Evolutionary conservation across 2,329 filamentous ascomycete species (phyloP).

Genomic region (Xylaria sp.): DNA sequence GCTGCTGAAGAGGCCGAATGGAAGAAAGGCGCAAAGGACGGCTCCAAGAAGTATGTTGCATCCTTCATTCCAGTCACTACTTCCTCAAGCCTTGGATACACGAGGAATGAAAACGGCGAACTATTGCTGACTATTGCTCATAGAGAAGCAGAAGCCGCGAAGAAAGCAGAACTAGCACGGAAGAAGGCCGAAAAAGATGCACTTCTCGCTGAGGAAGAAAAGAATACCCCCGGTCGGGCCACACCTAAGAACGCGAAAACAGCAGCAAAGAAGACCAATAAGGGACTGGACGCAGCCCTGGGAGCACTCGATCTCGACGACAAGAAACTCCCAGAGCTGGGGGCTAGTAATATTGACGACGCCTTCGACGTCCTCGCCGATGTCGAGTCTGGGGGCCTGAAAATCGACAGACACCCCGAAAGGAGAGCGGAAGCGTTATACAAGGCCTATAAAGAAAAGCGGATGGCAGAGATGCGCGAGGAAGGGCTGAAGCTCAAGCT

Average conservation of each 20-base stretch:
- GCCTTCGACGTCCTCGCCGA: slow-evolving; percentile 83
- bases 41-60: slow-evolving; percentile 82
- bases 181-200: slow-evolving; percentile 96
- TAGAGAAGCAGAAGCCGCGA: slow-evolving; percentile 86
- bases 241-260: slow-evolving; percentile 74
- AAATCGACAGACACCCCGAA: slow-evolving; percentile 91
- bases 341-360: slow-evolving; percentile 88
- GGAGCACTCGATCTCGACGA: slow-evolving; percentile 68
- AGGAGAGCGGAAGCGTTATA: slow-evolving; percentile 87
- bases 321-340: slow-evolving; percentile 73
- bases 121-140: neutral
- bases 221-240: slow-evolving; percentile 65
- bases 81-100: neutral
- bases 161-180: slow-evolving; percentile 81
- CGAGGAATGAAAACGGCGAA: neutral
- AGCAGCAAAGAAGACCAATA: slow-evolving; percentile 62
- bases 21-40: slow-evolving; percentile 86
- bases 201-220: slow-evolving; percentile 84
- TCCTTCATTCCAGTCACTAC: neutral
- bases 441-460: slow-evolving; percentile 81
- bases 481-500: slow-evolving; percentile 81
- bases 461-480: slow-evolving; percentile 84
- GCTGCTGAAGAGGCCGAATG: slow-evolving; percentile 80
- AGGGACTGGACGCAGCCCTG: slow-evolving; percentile 54
- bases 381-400: slow-evolving; percentile 67